Evolutionary conservation across 768 basidiomycete genomes (phyloP).

Genomic region (Boletus sp.): DNA sequence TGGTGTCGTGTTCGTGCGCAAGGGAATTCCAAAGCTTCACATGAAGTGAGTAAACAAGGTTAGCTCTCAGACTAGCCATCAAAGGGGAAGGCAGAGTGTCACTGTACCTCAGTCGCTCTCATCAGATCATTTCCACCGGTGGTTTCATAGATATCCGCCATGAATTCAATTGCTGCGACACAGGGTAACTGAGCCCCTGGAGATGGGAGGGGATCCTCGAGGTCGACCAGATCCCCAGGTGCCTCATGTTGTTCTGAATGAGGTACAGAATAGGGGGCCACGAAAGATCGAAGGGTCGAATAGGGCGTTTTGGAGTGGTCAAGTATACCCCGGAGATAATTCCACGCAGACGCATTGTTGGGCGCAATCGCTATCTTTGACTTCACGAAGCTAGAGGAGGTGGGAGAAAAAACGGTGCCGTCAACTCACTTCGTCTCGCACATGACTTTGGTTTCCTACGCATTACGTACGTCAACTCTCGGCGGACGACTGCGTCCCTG

Average conservation of each 20-base stretch:
- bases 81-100: neutral
- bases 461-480: constrained; percentile 73
- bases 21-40: constrained; percentile 67
- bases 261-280: constrained; percentile 55
- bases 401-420: neutral
- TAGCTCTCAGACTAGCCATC: constrained; percentile 1
- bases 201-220: constrained; percentile 71
- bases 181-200: constrained; percentile 71
- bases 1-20: constrained; percentile 66
- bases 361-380: constrained; percentile 81
- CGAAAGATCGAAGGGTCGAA: constrained; percentile 53
- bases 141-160: constrained; percentile 71
- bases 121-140: constrained; percentile 46
- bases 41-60: constrained; percentile 10
- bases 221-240: constrained; percentile 53
- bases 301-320: constrained; percentile 59
- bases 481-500: constrained; percentile 51
- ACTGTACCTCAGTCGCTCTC: constrained; percentile 49
- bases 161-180: constrained; percentile 75
- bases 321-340: constrained; percentile 88
- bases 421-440: neutral
- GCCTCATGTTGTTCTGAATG: constrained; percentile 27
- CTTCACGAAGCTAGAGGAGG: constrained; percentile 65
- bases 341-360: constrained; percentile 95
- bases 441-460: neutral